These are phyloP conservation scores for Yarrowia sp. DNA, from an alignment of 805 yeast species.

Conservation along the genomic window DNA sequence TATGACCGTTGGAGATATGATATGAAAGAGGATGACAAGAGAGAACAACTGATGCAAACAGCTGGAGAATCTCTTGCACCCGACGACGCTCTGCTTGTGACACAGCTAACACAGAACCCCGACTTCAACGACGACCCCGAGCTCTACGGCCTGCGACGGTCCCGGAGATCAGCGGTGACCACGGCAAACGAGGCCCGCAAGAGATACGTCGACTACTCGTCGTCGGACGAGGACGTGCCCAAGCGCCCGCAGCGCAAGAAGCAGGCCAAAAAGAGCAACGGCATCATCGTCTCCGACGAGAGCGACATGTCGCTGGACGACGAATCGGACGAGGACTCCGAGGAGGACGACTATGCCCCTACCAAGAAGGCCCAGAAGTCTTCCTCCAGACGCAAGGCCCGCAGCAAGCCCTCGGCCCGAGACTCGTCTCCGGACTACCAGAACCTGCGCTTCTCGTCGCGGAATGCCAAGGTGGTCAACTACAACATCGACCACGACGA, in stretches of 20 bases:
- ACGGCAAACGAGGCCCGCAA: conserved; percentile 30
- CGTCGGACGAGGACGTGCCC: conserved; percentile 20
- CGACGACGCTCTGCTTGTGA: no score
- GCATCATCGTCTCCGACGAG: neutral
- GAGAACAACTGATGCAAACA: no score
- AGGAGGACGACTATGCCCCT: conserved; percentile 31
- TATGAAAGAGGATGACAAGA: no score
- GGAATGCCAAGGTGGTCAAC: conserved; percentile 66
- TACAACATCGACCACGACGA: conserved; percentile 62
- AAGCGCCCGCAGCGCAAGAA: conserved; percentile 13
- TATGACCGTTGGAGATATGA: neutral
- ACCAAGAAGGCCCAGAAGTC: conserved; percentile 34
- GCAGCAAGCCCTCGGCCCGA: conserved; percentile 38
- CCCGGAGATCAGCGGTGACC: conserved; percentile 39
- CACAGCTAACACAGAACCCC: conserved; percentile 18
- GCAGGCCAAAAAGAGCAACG: conserved; percentile 4
- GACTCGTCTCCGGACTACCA: conserved; percentile 31
- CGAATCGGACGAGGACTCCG: conserved; percentile 27
- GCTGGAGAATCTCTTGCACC: no score
- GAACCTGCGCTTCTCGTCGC: conserved; percentile 63
- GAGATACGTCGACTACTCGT: conserved; percentile 23
- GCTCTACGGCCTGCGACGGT: conserved; percentile 45
- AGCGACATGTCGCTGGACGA: conserved; percentile 13
- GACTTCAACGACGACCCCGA: conserved; percentile 39
- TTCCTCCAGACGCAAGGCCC: conserved; percentile 31